A percentile compares a stretch with the other conserved stretches of the same genome.
phyloP scores from a whole-genome alignment of 371 early-diverging fungal genomes.

The Apophysomyces ossiformis region DNA sequence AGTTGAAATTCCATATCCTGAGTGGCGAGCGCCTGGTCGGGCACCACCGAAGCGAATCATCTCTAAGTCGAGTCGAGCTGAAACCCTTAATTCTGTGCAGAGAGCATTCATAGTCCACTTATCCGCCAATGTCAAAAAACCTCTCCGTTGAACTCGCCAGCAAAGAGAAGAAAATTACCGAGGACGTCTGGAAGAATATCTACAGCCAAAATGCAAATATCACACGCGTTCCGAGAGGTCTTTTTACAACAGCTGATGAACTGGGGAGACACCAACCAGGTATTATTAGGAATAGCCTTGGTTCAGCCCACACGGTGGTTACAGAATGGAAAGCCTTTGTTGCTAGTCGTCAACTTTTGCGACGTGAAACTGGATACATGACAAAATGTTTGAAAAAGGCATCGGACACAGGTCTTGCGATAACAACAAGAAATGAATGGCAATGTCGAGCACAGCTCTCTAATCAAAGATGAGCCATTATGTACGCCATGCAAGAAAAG shows the following conservation, averaged over 20 bases:
- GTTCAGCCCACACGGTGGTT: neutral
- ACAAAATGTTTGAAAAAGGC: neutral
- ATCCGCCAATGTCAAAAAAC: too few relatives aligned
- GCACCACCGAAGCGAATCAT: neutral
- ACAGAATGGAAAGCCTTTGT: neutral
- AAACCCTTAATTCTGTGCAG: too few relatives aligned
- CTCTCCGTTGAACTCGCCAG: too few relatives aligned
- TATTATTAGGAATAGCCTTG: neutral
- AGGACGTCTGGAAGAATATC: neutral
- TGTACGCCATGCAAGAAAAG: neutral
- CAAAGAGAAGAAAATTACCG: neutral
- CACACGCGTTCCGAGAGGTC: neutral
- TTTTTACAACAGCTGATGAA: neutral
- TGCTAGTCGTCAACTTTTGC: neutral
- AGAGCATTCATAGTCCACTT: too few relatives aligned
- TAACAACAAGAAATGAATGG: neutral
- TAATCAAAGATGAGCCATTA: neutral
- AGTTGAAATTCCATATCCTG: neutral
- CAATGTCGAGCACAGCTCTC: neutral
- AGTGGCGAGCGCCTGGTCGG: neutral
- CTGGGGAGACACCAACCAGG: neutral
- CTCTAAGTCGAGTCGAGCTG: slow-evolving; percentile 1
- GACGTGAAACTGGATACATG: slow-evolving; percentile 1
- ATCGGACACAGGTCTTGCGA: neutral
- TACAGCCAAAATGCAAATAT: neutral